Conservation (phyloP, 164 flowering plant genomes). For the Dillenia turbinata region DNA sequence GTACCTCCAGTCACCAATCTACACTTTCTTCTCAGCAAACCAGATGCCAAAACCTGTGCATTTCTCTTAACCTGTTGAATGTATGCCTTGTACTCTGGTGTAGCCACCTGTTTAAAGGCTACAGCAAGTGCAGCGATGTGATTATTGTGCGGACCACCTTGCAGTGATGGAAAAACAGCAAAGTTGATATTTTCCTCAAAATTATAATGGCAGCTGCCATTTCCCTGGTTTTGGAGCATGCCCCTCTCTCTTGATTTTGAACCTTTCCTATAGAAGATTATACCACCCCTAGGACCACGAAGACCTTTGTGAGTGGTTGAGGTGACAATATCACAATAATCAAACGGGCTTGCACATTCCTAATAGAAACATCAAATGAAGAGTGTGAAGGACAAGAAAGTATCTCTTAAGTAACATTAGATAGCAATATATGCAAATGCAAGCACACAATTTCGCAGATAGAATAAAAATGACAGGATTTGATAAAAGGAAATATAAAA, state of each 20-base stretch:
- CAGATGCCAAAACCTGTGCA: constrained; percentile 82
- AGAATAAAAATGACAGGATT: too few relatives aligned
- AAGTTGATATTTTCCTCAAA: constrained; percentile 85
- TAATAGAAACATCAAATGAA: constrained; percentile 21
- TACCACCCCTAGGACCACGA: constrained; percentile 94
- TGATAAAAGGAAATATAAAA: too few relatives aligned
- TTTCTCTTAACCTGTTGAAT: constrained; percentile 89
- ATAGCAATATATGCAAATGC: too few relatives aligned
- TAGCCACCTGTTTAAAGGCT: constrained; percentile 84
- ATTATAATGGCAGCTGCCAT: constrained; percentile 58
- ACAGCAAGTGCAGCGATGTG: constrained; percentile 96
- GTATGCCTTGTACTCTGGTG: constrained; percentile 74
- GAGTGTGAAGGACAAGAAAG: not conserved
- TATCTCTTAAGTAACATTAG: too few relatives aligned
- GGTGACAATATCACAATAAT: constrained; percentile 88
- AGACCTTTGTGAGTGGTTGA: constrained; percentile 95
- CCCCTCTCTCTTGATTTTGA: constrained; percentile 51
- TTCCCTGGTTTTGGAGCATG: constrained; percentile 37
- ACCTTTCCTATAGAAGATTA: constrained; percentile 77
- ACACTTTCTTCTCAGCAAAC: constrained; percentile 68
- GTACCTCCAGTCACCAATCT: constrained; percentile 89
- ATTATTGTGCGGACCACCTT: constrained; percentile 97
- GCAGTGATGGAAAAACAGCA: constrained; percentile 85
- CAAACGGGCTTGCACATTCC: constrained; percentile 84
- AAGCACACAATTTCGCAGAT: too few relatives aligned